phyloP scores from a whole-genome alignment of 2,329 filamentous ascomycete genomes.

The Cladophialophora immunda region DNA sequence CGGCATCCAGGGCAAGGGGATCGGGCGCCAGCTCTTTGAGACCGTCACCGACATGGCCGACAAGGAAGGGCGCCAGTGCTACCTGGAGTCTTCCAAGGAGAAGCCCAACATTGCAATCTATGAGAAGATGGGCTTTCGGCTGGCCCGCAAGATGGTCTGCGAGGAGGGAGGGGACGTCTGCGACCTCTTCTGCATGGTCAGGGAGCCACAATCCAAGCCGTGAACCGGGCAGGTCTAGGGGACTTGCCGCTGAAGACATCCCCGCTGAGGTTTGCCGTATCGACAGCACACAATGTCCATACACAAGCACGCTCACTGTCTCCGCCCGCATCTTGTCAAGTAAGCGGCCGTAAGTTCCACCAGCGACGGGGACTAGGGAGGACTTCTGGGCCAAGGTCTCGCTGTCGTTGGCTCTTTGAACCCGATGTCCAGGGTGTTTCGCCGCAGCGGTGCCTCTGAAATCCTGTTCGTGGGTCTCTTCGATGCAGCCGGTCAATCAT shows the following conservation, averaged over 20 bases:
- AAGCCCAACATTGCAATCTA: slow-evolving; percentile 77
- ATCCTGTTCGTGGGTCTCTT: neutral
- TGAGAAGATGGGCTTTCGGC: slow-evolving; percentile 72
- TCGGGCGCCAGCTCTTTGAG: slow-evolving; percentile 71
- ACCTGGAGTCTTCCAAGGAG: slow-evolving; percentile 74
- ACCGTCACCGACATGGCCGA: slow-evolving; percentile 71
- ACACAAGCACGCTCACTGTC: neutral
- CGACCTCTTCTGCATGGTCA: slow-evolving; percentile 51
- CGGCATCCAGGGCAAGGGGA: slow-evolving; percentile 70
- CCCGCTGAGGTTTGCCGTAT: neutral
- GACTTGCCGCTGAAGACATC: neutral
- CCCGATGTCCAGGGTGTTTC: neutral
- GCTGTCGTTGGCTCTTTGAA: neutral
- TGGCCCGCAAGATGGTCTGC: slow-evolving; percentile 72
- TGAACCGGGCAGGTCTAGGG: neutral
- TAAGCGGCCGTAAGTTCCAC: neutral
- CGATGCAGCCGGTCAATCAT: neutral
- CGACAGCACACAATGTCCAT: neutral
- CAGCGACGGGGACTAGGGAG: neutral
- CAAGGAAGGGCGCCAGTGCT: slow-evolving; percentile 69
- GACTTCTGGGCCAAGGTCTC: neutral
- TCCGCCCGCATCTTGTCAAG: neutral
- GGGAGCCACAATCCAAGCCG: slow-evolving; percentile 35
- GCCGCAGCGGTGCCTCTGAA: neutral
- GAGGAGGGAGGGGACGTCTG: slow-evolving; percentile 68